Conservation (phyloP, 805 yeast genomes). For the Huiozyma sinensis region DNA sequence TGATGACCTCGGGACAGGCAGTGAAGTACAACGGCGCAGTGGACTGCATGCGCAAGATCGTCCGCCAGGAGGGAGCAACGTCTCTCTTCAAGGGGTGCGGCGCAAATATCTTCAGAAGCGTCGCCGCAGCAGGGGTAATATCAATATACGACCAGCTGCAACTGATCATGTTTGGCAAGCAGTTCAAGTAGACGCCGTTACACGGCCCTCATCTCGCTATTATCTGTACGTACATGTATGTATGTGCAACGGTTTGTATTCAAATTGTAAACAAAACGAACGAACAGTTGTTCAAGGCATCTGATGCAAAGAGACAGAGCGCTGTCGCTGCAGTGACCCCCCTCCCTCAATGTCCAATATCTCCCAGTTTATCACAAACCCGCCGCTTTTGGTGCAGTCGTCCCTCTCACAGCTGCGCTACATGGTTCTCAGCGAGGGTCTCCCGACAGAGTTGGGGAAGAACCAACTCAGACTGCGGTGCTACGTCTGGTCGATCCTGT, state of each 20-base stretch:
- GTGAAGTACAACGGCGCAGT: constrained; percentile 92
- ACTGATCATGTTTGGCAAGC: constrained; percentile 90
- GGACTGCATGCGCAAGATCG: constrained; percentile 85
- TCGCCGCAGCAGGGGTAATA: constrained; percentile 99
- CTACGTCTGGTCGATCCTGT: constrained; percentile 72
- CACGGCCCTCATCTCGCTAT: background rate
- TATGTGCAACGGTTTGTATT: too few species aligned
- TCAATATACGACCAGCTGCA: constrained; percentile 96
- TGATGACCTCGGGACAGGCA: constrained; percentile 99
- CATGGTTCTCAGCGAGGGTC: constrained; percentile 15
- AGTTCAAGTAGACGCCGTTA: constrained; percentile 52
- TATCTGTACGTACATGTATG: background rate
- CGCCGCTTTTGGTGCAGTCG: constrained; percentile 19
- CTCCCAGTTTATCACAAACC: constrained; percentile 10
- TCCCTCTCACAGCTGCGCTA: constrained; percentile 21
- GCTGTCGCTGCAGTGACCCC: too few species aligned
- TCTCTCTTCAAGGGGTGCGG: constrained; percentile 98
- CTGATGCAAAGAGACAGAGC: too few species aligned
- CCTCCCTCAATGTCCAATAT: too few species aligned
- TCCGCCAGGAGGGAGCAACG: constrained; percentile 87
- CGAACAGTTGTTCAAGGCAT: too few species aligned
- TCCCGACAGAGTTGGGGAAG: constrained; percentile 5
- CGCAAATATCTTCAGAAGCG: constrained; percentile 99
- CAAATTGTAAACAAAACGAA: too few species aligned
- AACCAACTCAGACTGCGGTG: constrained; percentile 31